phyloP scores from a whole-genome alignment of 1,284 basidiomycete genomes.

The Coriolopsis trogii region DNA sequence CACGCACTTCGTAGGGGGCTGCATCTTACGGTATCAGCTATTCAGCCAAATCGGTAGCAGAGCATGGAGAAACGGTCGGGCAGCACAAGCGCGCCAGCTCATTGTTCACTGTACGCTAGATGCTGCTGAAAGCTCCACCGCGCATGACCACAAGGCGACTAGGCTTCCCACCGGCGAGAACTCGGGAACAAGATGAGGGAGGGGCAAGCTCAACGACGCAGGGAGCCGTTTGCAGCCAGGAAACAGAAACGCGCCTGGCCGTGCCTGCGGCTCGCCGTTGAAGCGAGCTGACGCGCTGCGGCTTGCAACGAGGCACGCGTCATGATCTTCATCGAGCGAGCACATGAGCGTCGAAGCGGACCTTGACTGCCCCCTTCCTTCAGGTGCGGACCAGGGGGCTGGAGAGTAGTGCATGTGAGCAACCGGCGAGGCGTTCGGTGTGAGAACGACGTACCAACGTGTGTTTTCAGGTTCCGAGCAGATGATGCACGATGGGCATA shows the following conservation, averaged over 20 bases:
- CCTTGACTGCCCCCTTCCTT: no score
- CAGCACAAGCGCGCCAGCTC: no score
- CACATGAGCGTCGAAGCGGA: no score
- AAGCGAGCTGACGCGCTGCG: no score
- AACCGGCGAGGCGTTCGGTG: conserved; percentile 7
- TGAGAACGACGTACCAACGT: conserved; percentile 13
- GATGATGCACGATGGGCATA: not conserved
- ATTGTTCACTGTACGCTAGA: no score
- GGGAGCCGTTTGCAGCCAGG: conserved; percentile 2
- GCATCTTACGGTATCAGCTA: no score
- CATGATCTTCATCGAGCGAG: conserved; percentile 9
- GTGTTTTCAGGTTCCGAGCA: conserved; percentile 10
- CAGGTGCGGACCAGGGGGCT: conserved; percentile 5
- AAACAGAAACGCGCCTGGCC: not conserved
- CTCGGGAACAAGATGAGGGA: conserved; percentile 5
- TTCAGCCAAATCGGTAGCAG: no score
- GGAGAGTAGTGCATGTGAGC: conserved; percentile 22
- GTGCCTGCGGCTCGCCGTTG: conserved; percentile 6
- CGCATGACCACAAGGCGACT: not conserved
- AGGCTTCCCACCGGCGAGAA: conserved; percentile 16
- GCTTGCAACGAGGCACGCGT: conserved; percentile 9
- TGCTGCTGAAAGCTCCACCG: no score
- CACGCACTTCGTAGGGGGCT: no score
- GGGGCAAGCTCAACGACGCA: not conserved
- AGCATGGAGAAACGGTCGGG: no score